Conservation (phyloP, 2,329 filamentous ascomycete species). For the Aureobasidium sp. region DNA sequence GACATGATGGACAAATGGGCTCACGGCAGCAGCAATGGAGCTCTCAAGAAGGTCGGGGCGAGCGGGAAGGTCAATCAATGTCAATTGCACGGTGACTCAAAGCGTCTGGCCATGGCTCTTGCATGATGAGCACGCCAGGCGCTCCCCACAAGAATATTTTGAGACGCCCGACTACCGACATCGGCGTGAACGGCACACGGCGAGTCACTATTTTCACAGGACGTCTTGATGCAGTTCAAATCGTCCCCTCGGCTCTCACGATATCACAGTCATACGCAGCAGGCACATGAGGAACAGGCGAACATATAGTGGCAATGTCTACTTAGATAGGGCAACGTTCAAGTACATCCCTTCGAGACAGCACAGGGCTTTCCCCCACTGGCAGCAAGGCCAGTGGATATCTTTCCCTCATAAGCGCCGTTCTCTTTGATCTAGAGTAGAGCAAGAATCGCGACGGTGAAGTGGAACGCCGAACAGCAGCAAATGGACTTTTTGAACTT, state of each 20-base stretch:
- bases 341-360: constrained; percentile 76
- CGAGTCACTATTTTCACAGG: neutral
- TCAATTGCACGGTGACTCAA: constrained; percentile 2
- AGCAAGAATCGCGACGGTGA: constrained; percentile 19
- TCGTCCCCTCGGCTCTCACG: neutral
- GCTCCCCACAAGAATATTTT: constrained; percentile 9
- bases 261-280: neutral
- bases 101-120: neutral
- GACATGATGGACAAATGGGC: constrained; percentile 4
- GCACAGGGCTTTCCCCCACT: constrained; percentile 97
- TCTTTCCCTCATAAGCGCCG: constrained; percentile 99
- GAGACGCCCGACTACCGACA: neutral
- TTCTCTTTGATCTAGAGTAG: constrained; percentile 42
- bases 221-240: neutral
- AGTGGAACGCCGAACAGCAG: constrained; percentile 11
- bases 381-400: constrained; percentile 54
- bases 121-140: neutral
- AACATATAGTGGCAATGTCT: constrained; percentile 15
- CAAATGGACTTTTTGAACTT: constrained; percentile 14
- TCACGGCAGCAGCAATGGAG: constrained; percentile 1
- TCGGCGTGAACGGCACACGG: neutral
- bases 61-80: neutral
- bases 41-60: neutral
- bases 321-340: constrained; percentile 59
- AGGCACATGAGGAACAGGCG: constrained; percentile 10